These are phyloP conservation scores for Mycena floridula DNA, from an alignment of 768 basidiomycete genomes.

Conservation along the genomic window DNA sequence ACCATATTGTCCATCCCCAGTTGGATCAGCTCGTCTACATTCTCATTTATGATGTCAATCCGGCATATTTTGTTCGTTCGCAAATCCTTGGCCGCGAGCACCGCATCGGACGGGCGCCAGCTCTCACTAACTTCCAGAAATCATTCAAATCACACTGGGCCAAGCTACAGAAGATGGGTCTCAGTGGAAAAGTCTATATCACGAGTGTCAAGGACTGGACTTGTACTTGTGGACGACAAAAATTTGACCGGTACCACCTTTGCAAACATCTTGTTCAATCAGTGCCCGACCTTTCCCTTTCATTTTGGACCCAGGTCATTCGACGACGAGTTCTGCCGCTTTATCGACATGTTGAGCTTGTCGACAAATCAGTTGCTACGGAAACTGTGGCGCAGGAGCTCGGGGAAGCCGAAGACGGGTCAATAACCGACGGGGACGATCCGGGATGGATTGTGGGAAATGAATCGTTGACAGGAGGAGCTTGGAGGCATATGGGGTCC, in stretches of 20 bases:
- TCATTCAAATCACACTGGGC: constrained; percentile 20
- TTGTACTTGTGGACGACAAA: constrained; percentile 22
- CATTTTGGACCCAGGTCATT: too few relatives aligned
- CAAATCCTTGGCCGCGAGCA: constrained; percentile 8
- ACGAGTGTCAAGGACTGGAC: constrained; percentile 16
- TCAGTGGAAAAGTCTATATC: constrained; percentile 12
- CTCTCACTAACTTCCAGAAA: constrained; percentile 16
- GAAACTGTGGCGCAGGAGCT: not conserved
- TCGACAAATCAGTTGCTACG: too few relatives aligned
- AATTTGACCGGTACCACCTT: constrained; percentile 19
- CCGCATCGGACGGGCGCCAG: constrained; percentile 14
- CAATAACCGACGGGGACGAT: constrained; percentile 10
- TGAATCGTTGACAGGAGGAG: not conserved
- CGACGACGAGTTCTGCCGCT: too few relatives aligned
- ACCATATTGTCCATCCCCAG: constrained; percentile 16
- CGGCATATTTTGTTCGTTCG: constrained; percentile 11
- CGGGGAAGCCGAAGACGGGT: constrained; percentile 2
- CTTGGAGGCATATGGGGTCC: not conserved
- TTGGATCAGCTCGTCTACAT: constrained; percentile 25
- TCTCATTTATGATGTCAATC: constrained; percentile 19
- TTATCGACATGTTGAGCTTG: too few relatives aligned
- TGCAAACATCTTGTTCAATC: constrained; percentile 29
- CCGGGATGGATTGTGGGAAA: constrained; percentile 1
- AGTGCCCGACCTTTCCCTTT: too few relatives aligned
- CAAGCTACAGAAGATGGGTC: not conserved